A percentile compares a stretch with the other conserved stretches of the same genome.
Evolutionary conservation across 345 rosid species (phyloP).

Genomic region (Salix exigua): DNA sequence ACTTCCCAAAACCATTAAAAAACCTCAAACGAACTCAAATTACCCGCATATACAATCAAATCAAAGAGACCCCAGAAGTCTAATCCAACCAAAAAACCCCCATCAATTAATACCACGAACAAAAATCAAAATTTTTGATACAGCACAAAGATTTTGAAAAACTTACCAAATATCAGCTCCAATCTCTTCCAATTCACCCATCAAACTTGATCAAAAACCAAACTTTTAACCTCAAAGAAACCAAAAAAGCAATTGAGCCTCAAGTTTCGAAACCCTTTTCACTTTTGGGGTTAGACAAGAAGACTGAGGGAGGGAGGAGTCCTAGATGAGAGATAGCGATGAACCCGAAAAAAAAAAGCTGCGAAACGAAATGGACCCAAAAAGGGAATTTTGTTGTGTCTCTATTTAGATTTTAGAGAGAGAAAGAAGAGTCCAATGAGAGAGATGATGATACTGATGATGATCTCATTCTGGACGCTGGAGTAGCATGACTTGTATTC

Average conservation of each 20-base stretch:
- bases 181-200: slow-evolving; percentile 51
- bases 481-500: too few species aligned
- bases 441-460: neutral
- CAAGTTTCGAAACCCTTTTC: neutral
- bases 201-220: slow-evolving; percentile 7
- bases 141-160: neutral
- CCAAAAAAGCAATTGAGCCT: neutral
- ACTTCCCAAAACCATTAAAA: neutral
- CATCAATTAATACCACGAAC: neutral
- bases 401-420: neutral
- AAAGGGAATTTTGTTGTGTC: neutral
- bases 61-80: neutral
- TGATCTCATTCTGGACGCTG: neutral
- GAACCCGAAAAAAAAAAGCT: neutral
- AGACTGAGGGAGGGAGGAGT: neutral
- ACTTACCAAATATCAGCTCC: slow-evolving; percentile 48
- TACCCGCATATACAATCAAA: neutral
- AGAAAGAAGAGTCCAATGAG: neutral
- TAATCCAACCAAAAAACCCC: neutral
- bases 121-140: neutral
- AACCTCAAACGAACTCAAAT: neutral
- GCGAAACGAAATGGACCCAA: neutral
- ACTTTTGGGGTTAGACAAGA: neutral
- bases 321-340: neutral
- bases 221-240: neutral